A percentile compares a stretch with the other conserved stretches of the same genome.
phyloP scores from a whole-genome alignment of 1,139 yeast genomes.

The Sugiyamaella sp. region DNA sequence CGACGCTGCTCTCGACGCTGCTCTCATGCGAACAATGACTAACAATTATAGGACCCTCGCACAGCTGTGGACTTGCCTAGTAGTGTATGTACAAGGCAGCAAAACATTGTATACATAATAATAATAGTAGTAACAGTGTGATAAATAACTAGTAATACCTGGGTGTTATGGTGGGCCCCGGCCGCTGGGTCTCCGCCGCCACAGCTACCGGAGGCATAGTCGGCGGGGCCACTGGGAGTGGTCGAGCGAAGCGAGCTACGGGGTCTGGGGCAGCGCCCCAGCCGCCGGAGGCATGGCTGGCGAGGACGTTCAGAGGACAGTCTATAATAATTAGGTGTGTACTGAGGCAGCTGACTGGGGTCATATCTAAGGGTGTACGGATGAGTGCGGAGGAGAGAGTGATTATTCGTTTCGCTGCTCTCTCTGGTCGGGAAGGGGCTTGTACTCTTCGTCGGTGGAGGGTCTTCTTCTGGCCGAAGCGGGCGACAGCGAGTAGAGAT shows the following conservation, averaged over 20 bases:
- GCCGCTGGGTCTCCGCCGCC: slow-evolving; percentile 1
- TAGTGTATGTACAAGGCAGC: too few relatives aligned
- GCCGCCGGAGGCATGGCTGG: slow-evolving; percentile 1
- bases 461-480: slow-evolving; percentile 6
- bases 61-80: too few relatives aligned
- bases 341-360: too few relatives aligned
- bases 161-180: too few relatives aligned
- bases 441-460: slow-evolving; percentile 15
- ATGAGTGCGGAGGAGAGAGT: neutral
- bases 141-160: too few relatives aligned
- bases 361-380: neutral
- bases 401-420: neutral
- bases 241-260: neutral
- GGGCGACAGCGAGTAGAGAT: slow-evolving; percentile 36
- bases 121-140: too few relatives aligned
- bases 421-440: slow-evolving; percentile 12
- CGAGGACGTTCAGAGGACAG: too few relatives aligned
- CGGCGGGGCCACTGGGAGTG: too few relatives aligned
- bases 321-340: too few relatives aligned
- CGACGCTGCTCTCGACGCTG: too few relatives aligned
- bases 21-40: neutral
- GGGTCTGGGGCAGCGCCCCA: slow-evolving; percentile 1
- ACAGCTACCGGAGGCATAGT: neutral
- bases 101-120: too few relatives aligned
- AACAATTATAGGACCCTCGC: neutral